Conservation (phyloP, 1,284 basidiomycete species). For the Apiotrichum laibachii region DNA sequence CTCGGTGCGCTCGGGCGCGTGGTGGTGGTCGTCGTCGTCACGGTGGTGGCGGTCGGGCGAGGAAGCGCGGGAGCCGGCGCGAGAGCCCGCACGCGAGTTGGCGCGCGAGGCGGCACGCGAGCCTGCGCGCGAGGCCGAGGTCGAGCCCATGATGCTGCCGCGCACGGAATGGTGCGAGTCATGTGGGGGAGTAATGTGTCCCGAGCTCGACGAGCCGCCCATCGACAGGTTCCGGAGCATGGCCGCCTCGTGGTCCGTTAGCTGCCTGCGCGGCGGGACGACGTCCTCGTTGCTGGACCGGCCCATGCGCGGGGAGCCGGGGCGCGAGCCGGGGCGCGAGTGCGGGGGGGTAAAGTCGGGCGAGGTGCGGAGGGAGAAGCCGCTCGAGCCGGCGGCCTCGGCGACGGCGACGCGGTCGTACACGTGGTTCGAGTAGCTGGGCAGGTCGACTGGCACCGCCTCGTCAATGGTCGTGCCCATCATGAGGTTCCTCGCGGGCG, state of each 20-base stretch:
- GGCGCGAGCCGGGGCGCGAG: slow-evolving; percentile 45
- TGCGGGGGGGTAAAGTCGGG: slow-evolving; percentile 36
- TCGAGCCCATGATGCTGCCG: slow-evolving; percentile 17
- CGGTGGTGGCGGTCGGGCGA: slow-evolving; percentile 45
- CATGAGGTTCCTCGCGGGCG: slow-evolving; percentile 66
- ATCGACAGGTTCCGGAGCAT: slow-evolving; percentile 62
- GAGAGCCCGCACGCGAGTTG: slow-evolving; percentile 51
- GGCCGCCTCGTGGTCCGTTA: slow-evolving; percentile 74
- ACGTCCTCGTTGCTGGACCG: slow-evolving; percentile 23
- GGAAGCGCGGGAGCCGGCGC: slow-evolving; percentile 54
- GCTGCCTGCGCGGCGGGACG: slow-evolving; percentile 52
- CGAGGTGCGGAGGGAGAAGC: slow-evolving; percentile 33
- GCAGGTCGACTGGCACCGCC: slow-evolving; percentile 67
- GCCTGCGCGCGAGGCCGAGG: slow-evolving; percentile 52
- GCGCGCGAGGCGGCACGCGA: slow-evolving; percentile 53
- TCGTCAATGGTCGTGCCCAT: slow-evolving; percentile 57
- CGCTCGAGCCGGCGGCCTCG: slow-evolving; percentile 53
- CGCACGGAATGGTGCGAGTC: slow-evolving; percentile 19
- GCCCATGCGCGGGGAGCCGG: slow-evolving; percentile 26
- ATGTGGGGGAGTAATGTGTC: not conserved
- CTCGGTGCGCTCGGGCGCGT: not conserved
- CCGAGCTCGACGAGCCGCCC: slow-evolving; percentile 5
- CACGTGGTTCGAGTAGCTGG: slow-evolving; percentile 81
- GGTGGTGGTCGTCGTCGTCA: slow-evolving; percentile 7
- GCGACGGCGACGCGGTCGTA: slow-evolving; percentile 83